Evolutionary conservation across 768 basidiomycete genomes (phyloP).

Genomic region (Gymnopilus dilepis): DNA sequence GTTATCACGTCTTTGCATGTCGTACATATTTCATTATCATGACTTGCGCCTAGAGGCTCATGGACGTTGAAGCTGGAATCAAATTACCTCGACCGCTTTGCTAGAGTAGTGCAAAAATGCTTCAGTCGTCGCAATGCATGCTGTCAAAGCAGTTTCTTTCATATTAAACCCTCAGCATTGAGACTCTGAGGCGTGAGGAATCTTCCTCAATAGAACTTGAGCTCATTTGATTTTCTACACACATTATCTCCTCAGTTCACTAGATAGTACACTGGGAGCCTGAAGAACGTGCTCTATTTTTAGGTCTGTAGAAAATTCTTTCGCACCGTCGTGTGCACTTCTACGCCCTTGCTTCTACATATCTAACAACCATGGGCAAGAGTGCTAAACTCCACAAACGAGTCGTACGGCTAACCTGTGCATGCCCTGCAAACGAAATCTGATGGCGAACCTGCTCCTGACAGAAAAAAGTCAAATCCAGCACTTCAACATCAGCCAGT

Average conservation of each 20-base stretch:
- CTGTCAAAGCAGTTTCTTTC: no score
- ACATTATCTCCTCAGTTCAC: no score
- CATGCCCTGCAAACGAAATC: not conserved
- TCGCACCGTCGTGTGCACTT: not conserved
- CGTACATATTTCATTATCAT: not conserved
- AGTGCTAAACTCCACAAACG: conserved; percentile 73
- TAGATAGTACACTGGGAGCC: no score
- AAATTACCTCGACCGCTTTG: no score
- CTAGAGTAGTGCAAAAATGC: no score
- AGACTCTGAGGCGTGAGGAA: no score
- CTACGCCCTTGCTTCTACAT: not conserved
- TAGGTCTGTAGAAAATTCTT: not conserved
- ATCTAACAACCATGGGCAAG: conserved; percentile 53
- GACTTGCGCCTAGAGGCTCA: no score
- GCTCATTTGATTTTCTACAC: no score
- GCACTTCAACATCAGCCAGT: conserved; percentile 24
- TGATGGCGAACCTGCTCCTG: conserved; percentile 15
- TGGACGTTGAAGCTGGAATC: no score
- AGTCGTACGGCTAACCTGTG: conserved; percentile 40
- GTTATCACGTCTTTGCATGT: not conserved
- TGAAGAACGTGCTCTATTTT: not conserved
- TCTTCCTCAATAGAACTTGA: no score
- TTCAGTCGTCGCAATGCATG: no score
- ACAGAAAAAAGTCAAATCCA: conserved; percentile 45
- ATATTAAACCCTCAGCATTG: no score